Evolutionary conservation across 108 stramenopile species (phyloP).

Genomic region (Phaeodactylum tricornutum): DNA sequence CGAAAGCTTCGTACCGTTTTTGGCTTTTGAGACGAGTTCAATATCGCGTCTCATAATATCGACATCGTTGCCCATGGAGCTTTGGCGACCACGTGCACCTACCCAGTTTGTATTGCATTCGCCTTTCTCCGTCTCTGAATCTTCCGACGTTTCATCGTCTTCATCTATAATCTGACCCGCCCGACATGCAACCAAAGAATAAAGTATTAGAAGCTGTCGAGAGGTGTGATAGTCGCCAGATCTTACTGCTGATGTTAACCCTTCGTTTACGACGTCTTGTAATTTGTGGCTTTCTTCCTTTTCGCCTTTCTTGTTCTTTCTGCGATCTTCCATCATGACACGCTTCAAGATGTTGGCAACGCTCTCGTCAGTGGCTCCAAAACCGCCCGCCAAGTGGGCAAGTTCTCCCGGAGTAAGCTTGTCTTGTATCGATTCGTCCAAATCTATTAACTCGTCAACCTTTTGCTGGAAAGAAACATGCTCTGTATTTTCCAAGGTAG

Average conservation of each 20-base stretch:
- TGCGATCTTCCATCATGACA: constrained; percentile 56
- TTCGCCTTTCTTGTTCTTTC: constrained; percentile 13
- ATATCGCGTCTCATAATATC: neutral
- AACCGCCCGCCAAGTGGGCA: constrained; percentile 56
- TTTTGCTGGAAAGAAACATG: constrained; percentile 58
- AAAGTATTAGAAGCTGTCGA: constrained; percentile 75
- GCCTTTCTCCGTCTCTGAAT: neutral
- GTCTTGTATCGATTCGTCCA: constrained; percentile 54
- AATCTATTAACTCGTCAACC: constrained; percentile 72
- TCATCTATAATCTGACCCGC: constrained; percentile 2
- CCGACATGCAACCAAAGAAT: constrained; percentile 72
- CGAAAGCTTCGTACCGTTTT: neutral
- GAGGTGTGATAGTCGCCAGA: constrained; percentile 78
- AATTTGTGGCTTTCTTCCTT: constrained; percentile 36
- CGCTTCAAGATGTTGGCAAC: constrained; percentile 70
- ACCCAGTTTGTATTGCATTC: neutral
- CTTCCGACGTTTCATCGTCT: constrained; percentile 6
- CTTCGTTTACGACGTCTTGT: constrained; percentile 87
- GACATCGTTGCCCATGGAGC: constrained; percentile 3
- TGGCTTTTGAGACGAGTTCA: neutral
- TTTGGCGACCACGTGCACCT: neutral
- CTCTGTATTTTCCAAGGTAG: constrained; percentile 55
- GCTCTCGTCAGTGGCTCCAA: constrained; percentile 80
- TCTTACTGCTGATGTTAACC: constrained; percentile 66
- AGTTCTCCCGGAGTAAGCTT: constrained; percentile 62